Base-by-base conservation (phyloP, 306 rosid genomes). In the Prinsepia uniflora region DNA sequence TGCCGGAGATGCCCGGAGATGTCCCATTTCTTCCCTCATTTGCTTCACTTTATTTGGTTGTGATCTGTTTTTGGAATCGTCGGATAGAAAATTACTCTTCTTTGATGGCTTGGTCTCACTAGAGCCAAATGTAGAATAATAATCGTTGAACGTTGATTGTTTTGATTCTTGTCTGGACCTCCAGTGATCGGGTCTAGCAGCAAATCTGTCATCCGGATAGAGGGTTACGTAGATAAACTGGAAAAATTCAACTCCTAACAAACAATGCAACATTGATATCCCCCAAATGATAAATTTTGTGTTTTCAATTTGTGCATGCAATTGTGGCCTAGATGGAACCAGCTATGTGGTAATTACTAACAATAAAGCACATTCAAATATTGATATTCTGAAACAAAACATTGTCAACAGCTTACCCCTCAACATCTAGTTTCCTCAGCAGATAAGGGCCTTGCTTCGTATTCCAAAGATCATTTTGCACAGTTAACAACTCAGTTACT, bases 361-460 rank as follows among this genome's bases (percentile, higher is more conserved):
- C 24, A 13, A 55, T 20, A 7, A 22, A 7, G 41, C 40, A 59
- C 41, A 70, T 53, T 48, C 65, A 76, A 72, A 78, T 44, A 36
- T 39, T 57, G 67, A 70, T 66, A 72, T 53, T 80, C 58, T 67
- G 52, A 70, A 54, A 81, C 34, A 68, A 59, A 70, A 71, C 34
- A 69, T 68, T 70, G 49, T 41, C 42, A 74, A 43, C 34, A 60
- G 47, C 90, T 72, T 87, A 89, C 98, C 95, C 80, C 30, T 89
- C 95, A 81, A 94, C 83, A 77, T 94, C 97, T 57, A 94, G 86
- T 72, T 72, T 91, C 86, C 90, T 76, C 65, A 91, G 61, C 75
- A 94, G 96, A 87, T 84, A 81, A 73, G 92, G 78, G 18, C 99
- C 99, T 59, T 89, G 97, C 86, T 84, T 94, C 49, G 91, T 80